Percentiles rank a stretch among this genome's conserved stretches.
Conservation (phyloP, 2,329 filamentous ascomycete species). For the Aspergillus sojae region DNA sequence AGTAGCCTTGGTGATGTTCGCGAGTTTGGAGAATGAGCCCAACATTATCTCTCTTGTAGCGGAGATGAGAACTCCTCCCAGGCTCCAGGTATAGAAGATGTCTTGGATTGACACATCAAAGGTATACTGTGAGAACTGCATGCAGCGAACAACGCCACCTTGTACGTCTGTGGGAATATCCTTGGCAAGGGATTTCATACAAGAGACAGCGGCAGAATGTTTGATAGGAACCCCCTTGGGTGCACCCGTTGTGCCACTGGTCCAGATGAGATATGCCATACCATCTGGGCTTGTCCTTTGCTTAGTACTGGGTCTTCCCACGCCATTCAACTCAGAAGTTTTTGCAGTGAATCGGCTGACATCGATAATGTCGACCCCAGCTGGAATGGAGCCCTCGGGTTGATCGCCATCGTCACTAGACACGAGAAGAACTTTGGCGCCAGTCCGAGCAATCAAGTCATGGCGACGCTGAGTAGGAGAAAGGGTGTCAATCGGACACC, state of each 20-base stretch:
- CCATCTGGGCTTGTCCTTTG: conserved; percentile 15
- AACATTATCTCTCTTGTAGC: conserved; percentile 33
- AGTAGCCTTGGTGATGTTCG: conserved; percentile 30
- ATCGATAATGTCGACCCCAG: conserved; percentile 31
- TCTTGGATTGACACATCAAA: conserved; percentile 46
- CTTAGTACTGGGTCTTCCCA: not conserved
- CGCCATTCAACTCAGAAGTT: not conserved
- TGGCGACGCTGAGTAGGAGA: conserved; percentile 43
- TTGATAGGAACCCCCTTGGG: conserved; percentile 44
- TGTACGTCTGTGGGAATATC: conserved; percentile 33
- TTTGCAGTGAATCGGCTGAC: conserved; percentile 24
- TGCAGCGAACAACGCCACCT: conserved; percentile 32
- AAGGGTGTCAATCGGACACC: conserved; percentile 45
- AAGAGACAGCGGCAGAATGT: conserved; percentile 38
- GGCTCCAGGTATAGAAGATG: conserved; percentile 34
- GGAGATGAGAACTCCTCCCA: conserved; percentile 31
- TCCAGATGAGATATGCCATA: conserved; percentile 46
- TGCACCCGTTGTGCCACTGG: conserved; percentile 39
- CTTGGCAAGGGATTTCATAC: conserved; percentile 38
- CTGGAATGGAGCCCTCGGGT: conserved; percentile 29
- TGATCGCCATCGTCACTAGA: conserved; percentile 25
- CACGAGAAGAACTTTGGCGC: conserved; percentile 32
- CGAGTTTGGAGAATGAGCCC: conserved; percentile 28
- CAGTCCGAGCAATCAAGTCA: conserved; percentile 41
- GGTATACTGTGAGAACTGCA: conserved; percentile 43